Conservation (phyloP, 371 early-diverging fungal genomes). For the Mortierella sp. region DNA sequence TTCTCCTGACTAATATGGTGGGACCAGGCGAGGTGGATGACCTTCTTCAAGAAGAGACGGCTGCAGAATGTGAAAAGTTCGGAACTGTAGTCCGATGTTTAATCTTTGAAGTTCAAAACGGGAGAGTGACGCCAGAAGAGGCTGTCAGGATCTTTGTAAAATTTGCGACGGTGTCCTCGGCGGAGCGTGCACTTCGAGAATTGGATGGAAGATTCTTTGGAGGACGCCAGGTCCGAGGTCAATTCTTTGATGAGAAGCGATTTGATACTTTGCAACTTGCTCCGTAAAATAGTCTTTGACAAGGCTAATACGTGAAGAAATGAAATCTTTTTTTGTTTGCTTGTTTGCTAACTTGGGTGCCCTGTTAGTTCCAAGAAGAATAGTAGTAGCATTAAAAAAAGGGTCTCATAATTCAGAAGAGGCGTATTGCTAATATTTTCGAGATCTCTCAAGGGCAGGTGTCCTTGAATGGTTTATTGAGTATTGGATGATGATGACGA, state of each 20-base stretch:
- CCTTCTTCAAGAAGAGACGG: slow-evolving; percentile 77
- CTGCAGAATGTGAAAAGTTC: slow-evolving; percentile 80
- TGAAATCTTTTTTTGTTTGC: background rate
- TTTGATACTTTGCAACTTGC: slow-evolving; percentile 70
- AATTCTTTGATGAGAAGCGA: slow-evolving; percentile 61
- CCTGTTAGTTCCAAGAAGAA: background rate
- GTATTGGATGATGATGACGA: no score
- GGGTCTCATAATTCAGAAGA: no score
- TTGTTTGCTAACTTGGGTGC: background rate
- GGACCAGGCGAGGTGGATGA: slow-evolving; percentile 80
- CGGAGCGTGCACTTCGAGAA: slow-evolving; percentile 66
- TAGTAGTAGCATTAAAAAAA: background rate
- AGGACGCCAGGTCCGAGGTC: slow-evolving; percentile 71
- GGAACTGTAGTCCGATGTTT: slow-evolving; percentile 76
- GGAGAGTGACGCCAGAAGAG: slow-evolving; percentile 65
- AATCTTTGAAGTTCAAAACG: slow-evolving; percentile 70
- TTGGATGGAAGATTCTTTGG: slow-evolving; percentile 83
- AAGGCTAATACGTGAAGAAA: background rate
- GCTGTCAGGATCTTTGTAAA: slow-evolving; percentile 80
- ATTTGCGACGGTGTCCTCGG: slow-evolving; percentile 63
- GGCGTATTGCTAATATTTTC: no score
- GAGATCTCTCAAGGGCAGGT: no score
- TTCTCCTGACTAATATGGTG: slow-evolving; percentile 73
- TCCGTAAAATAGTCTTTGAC: slow-evolving; percentile 50
- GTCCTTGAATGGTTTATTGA: no score